Conservation (phyloP, 2,329 filamentous ascomycete species). For the Fusarium setosum region DNA sequence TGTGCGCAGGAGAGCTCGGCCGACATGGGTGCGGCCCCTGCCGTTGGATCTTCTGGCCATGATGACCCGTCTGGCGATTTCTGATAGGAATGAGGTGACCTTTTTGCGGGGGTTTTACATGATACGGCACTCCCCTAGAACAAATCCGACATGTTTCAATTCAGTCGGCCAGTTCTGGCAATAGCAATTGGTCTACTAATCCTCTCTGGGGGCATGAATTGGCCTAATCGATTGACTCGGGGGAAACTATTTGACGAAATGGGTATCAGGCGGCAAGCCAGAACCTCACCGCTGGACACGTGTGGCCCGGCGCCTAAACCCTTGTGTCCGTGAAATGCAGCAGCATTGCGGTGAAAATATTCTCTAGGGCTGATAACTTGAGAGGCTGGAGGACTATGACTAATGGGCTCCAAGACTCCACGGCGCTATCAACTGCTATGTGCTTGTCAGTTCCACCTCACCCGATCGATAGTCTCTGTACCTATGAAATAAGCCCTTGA, state of each 20-base stretch:
- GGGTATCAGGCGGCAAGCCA: too few species aligned
- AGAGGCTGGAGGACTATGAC: background rate
- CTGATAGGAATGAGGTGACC: slow-evolving; percentile 41
- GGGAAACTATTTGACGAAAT: too few species aligned
- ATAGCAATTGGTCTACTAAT: background rate
- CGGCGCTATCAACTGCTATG: background rate
- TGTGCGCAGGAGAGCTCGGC: slow-evolving; percentile 4
- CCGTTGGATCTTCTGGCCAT: slow-evolving; percentile 14
- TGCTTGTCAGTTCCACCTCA: background rate
- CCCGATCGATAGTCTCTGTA: background rate
- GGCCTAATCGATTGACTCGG: too few species aligned
- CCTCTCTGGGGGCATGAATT: background rate
- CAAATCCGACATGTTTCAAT: slow-evolving; percentile 3
- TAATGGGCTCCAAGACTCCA: background rate
- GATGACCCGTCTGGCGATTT: slow-evolving; percentile 39
- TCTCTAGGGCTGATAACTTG: too few species aligned
- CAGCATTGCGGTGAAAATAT: too few species aligned
- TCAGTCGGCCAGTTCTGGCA: background rate
- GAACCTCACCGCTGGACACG: background rate
- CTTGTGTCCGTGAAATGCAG: too few species aligned
- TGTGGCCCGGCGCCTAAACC: too few species aligned
- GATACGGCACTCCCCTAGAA: slow-evolving; percentile 20
- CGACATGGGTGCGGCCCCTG: slow-evolving; percentile 23
- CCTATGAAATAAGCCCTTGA: background rate
- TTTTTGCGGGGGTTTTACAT: slow-evolving; percentile 34